Percentiles rank a stretch among this genome's conserved stretches.
Evolutionary conservation across 495 filamentous ascomycete species (phyloP).

Genomic region (Sphaerosporella brunnea): DNA sequence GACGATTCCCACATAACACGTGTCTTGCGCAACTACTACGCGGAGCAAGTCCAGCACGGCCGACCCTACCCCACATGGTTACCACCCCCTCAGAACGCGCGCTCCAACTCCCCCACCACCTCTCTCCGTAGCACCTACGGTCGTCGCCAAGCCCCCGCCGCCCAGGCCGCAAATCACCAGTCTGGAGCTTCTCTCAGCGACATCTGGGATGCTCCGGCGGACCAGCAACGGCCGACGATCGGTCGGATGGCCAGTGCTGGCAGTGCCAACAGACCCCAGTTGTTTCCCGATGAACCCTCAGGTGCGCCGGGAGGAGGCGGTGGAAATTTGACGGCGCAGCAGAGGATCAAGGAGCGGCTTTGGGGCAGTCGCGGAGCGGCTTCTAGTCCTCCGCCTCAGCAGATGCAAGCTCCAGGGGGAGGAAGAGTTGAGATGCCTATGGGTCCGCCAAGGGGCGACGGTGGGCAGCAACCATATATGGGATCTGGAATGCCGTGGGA

Average conservation of each 20-base stretch:
- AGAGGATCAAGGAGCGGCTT: constrained; percentile 48
- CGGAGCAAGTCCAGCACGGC: constrained; percentile 71
- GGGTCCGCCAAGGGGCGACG: constrained; percentile 16
- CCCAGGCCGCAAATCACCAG: constrained; percentile 27
- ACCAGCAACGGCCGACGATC: constrained; percentile 34
- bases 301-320: constrained; percentile 18
- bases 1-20: constrained; percentile 90
- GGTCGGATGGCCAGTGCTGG: constrained; percentile 34
- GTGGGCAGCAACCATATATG: constrained; percentile 9
- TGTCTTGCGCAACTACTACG: constrained; percentile 88
- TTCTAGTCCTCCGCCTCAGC: constrained; percentile 20
- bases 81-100: constrained; percentile 36
- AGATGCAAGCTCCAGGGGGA: constrained; percentile 9
- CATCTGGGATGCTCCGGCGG: constrained; percentile 57
- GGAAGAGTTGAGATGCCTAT: constrained; percentile 16
- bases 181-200: constrained; percentile 46
- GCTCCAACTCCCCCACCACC: constrained; percentile 32
- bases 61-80: constrained; percentile 76
- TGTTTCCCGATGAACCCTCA: constrained; percentile 24
- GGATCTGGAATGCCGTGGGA: constrained; percentile 23
- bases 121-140: constrained; percentile 36
- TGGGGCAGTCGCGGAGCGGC: constrained; percentile 33
- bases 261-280: constrained; percentile 6
- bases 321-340: constrained; percentile 28
- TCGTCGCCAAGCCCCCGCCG: constrained; percentile 21